Evolutionary conservation across 192 early-diverging fungal species (phyloP).

Genomic region (Coemansia sp.): DNA sequence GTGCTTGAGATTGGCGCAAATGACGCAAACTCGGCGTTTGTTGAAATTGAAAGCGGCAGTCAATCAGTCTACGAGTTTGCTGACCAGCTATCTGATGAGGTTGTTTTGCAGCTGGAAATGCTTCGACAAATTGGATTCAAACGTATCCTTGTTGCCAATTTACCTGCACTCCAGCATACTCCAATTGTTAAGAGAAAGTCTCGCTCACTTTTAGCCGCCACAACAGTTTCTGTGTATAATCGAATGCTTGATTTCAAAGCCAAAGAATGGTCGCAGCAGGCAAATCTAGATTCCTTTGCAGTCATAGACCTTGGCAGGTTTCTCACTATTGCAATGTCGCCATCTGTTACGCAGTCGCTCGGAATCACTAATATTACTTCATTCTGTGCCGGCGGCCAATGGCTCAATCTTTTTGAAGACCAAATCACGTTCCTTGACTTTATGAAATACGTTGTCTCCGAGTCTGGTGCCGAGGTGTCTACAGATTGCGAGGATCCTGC

Average conservation of each 20-base stretch:
- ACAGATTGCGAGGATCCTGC: slow-evolving; percentile 17
- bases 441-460: slow-evolving; percentile 9
- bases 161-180: slow-evolving; percentile 34
- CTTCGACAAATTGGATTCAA: slow-evolving; percentile 27
- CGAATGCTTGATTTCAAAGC: slow-evolving; percentile 18
- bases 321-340: slow-evolving; percentile 13
- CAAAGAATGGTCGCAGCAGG: slow-evolving; percentile 9
- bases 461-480: not conserved
- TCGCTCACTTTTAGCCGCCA: slow-evolving; percentile 12
- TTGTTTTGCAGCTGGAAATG: slow-evolving; percentile 28
- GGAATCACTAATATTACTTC: slow-evolving; percentile 22
- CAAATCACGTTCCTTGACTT: slow-evolving; percentile 7
- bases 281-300: slow-evolving; percentile 17
- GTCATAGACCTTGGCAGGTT: slow-evolving; percentile 28
- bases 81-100: slow-evolving; percentile 18
- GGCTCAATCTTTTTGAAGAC: slow-evolving; percentile 38
- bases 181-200: slow-evolving; percentile 28
- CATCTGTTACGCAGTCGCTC: slow-evolving; percentile 8
- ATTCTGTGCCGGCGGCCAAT: slow-evolving; percentile 27
- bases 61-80: slow-evolving; percentile 27
- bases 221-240: slow-evolving; percentile 28
- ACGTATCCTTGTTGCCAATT: slow-evolving; percentile 25
- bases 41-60: slow-evolving; percentile 17
- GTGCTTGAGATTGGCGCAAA: slow-evolving; percentile 41
- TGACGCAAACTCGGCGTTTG: slow-evolving; percentile 22